Percentiles rank a stretch among this genome's conserved stretches.
phyloP scores from a whole-genome alignment of 345 rosid genomes.

The Euphorbia lathyris region DNA sequence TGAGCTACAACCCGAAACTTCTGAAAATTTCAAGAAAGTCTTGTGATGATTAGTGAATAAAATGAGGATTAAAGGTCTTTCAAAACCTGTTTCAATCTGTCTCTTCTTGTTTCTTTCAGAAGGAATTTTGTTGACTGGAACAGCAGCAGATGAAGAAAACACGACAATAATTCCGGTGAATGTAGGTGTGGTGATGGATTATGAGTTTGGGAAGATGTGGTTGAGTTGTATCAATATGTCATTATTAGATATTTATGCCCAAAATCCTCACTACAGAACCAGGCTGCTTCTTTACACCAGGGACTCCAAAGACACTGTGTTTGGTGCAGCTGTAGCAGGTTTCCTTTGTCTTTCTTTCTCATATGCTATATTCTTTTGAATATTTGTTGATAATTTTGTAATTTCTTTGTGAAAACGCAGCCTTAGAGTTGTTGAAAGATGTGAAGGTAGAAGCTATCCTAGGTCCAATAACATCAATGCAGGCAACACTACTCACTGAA shows the following conservation, averaged over 20 bases:
- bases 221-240: slow-evolving; percentile 54
- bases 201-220: slow-evolving; percentile 16
- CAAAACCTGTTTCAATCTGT: neutral
- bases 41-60: neutral
- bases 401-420: slow-evolving; percentile 16
- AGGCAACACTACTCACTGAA: slow-evolving; percentile 35
- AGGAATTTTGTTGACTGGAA: neutral
- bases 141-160: slow-evolving; percentile 7
- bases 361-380: neutral
- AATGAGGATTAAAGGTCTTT: neutral
- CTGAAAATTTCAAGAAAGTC: too few species aligned
- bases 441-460: slow-evolving; percentile 50
- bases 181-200: slow-evolving; percentile 46
- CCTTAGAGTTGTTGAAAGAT: slow-evolving; percentile 39
- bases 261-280: slow-evolving; percentile 38
- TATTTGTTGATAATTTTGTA: neutral
- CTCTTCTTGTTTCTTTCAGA: neutral
- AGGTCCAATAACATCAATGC: slow-evolving; percentile 49
- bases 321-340: slow-evolving; percentile 66
- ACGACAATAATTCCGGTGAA: slow-evolving; percentile 25
- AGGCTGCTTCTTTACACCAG: slow-evolving; percentile 39
- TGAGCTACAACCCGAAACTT: too few species aligned
- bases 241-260: slow-evolving; percentile 46
- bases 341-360: neutral
- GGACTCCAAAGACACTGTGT: slow-evolving; percentile 39